These are phyloP conservation scores for Fusarium sp. DNA, from an alignment of 2,329 filamentous ascomycete species.

Conservation along the genomic window DNA sequence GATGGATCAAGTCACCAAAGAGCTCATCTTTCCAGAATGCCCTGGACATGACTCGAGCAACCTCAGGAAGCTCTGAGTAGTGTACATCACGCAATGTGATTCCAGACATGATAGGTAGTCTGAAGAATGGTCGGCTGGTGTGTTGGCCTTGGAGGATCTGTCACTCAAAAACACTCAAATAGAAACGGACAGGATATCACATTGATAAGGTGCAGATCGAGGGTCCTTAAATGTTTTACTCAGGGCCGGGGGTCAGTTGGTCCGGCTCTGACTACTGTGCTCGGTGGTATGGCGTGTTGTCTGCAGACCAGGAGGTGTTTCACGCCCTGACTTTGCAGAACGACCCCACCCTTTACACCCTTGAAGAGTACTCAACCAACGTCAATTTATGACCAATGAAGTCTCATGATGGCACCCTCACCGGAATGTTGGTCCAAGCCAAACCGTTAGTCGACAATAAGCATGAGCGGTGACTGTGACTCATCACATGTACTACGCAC, in stretches of 20 bases:
- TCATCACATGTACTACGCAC: background rate
- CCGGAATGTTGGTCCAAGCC: background rate
- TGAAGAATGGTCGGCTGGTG: too few relatives aligned
- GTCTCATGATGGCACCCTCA: background rate
- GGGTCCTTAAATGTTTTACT: background rate
- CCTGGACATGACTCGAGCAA: constrained; percentile 46
- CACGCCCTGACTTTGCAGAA: background rate
- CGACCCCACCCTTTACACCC: background rate
- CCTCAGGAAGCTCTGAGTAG: constrained; percentile 44
- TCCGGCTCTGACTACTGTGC: background rate
- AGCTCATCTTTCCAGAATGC: constrained; percentile 52
- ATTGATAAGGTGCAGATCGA: background rate
- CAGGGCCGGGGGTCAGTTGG: background rate
- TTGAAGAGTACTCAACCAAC: background rate
- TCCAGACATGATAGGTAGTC: constrained; percentile 3
- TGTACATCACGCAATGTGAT: constrained; percentile 28
- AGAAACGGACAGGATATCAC: too few relatives aligned
- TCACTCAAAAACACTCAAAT: too few relatives aligned
- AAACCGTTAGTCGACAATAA: background rate
- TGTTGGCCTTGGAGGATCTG: too few relatives aligned
- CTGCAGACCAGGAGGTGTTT: background rate
- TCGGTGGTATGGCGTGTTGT: background rate
- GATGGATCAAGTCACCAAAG: constrained; percentile 51
- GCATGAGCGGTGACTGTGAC: background rate
- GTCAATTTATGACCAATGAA: rapidly evolving